Evolutionary conservation across 495 filamentous ascomycete species (phyloP).

Genomic region (Penicillium egyptiacum): DNA sequence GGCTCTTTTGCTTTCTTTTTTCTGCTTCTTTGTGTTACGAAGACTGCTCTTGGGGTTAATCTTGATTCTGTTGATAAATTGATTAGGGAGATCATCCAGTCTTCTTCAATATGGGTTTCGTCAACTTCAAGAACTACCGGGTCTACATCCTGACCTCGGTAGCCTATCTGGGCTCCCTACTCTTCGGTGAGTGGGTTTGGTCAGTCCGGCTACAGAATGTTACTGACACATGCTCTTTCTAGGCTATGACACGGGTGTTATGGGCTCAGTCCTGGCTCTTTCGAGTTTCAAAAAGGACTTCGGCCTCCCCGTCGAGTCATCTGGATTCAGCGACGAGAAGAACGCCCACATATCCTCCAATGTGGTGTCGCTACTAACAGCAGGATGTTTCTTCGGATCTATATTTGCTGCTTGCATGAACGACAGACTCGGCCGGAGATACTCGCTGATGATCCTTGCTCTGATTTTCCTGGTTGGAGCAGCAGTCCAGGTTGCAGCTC

Average conservation of each 20-base stretch:
- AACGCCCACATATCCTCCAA: slow-evolving; percentile 54
- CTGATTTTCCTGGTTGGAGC: slow-evolving; percentile 64
- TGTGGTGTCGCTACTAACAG: slow-evolving; percentile 61
- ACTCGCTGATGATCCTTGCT: slow-evolving; percentile 55
- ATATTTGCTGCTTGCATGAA: slow-evolving; percentile 58
- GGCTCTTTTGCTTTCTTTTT: not conserved
- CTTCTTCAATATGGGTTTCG: slow-evolving; percentile 29
- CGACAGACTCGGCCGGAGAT: slow-evolving; percentile 58
- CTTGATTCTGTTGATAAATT: not conserved
- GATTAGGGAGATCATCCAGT: not conserved
- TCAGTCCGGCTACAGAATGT: not conserved
- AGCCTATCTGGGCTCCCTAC: slow-evolving; percentile 54
- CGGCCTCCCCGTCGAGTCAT: slow-evolving; percentile 34
- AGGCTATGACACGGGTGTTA: slow-evolving; percentile 60
- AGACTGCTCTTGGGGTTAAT: slow-evolving; percentile 1
- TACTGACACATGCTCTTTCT: not conserved
- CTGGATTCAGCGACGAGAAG: slow-evolving; percentile 31
- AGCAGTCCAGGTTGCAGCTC: slow-evolving; percentile 56
- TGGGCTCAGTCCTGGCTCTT: slow-evolving; percentile 57
- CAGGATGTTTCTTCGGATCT: slow-evolving; percentile 68
- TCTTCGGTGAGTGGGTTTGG: slow-evolving; percentile 42
- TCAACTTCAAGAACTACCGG: slow-evolving; percentile 48
- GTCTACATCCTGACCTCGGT: slow-evolving; percentile 56
- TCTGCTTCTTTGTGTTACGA: not conserved
- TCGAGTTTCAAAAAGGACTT: slow-evolving; percentile 58